These are phyloP conservation scores for Plantago major DNA, from an alignment of 257 asterid genomes.

Conservation along the genomic window DNA sequence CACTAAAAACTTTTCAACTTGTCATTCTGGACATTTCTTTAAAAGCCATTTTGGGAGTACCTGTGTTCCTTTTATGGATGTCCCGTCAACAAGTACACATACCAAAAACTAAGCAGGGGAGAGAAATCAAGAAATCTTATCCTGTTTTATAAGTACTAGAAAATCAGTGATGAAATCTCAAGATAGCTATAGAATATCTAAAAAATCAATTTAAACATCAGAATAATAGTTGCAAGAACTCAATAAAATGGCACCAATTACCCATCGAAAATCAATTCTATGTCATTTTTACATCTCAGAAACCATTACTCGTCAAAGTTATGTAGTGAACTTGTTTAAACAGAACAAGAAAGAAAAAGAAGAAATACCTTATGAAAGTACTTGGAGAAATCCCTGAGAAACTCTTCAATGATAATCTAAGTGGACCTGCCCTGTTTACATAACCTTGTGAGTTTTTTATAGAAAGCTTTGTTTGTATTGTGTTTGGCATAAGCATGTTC, in stretches of 20 bases:
- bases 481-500: no score
- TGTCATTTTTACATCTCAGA: slow-evolving; percentile 1
- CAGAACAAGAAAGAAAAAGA: slow-evolving; percentile 1
- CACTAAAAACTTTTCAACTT: no score
- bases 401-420: not conserved
- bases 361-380: slow-evolving; percentile 15
- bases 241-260: slow-evolving; percentile 6
- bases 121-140: no score
- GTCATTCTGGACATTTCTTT: no score
- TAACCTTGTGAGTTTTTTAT: not conserved
- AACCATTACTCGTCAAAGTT: slow-evolving; percentile 2
- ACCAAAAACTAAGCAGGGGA: no score
- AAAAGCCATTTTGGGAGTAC: no score
- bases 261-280: slow-evolving; percentile 7
- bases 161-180: slow-evolving; percentile 1
- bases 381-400: slow-evolving; percentile 12
- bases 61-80: no score
- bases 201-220: slow-evolving; percentile 13
- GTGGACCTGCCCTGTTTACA: not conserved
- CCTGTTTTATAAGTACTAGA: no score
- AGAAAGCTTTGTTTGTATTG: no score
- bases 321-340: not conserved
- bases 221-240: slow-evolving; percentile 2
- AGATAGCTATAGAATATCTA: not conserved
- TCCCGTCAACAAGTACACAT: no score